Evolutionary conservation across 1,139 yeast species (phyloP).

Genomic region (Candida glucosophila): DNA sequence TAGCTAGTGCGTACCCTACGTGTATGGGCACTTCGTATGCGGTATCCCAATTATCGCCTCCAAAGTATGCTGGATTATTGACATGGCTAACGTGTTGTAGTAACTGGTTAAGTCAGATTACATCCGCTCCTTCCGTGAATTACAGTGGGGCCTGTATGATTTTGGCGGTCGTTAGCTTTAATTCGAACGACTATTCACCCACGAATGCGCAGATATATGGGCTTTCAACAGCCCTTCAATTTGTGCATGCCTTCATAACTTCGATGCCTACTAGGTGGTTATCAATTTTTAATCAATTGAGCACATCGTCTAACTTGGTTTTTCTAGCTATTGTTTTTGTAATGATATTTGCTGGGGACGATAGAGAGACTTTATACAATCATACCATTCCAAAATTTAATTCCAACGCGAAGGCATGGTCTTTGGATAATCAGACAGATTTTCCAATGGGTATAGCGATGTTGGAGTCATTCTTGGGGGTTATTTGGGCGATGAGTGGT

Average conservation of each 20-base stretch:
- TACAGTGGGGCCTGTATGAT: slow-evolving; percentile 56
- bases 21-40: slow-evolving; percentile 43
- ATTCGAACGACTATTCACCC: slow-evolving; percentile 28
- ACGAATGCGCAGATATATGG: slow-evolving; percentile 43
- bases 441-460: slow-evolving; percentile 61
- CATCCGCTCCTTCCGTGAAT: slow-evolving; percentile 53
- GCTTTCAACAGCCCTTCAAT: slow-evolving; percentile 43
- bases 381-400: slow-evolving; percentile 40
- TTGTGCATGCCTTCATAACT: slow-evolving; percentile 41
- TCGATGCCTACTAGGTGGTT: slow-evolving; percentile 48
- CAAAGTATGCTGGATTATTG: slow-evolving; percentile 41
- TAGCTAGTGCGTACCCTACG: slow-evolving; percentile 42
- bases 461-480: slow-evolving; percentile 54
- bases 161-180: slow-evolving; percentile 40
- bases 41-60: slow-evolving; percentile 46
- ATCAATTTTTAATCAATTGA: slow-evolving; percentile 46
- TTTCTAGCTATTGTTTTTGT: slow-evolving; percentile 50
- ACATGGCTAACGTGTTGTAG: slow-evolving; percentile 58
- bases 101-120: slow-evolving; percentile 37
- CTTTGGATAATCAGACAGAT: slow-evolving; percentile 51
- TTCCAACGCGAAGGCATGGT: slow-evolving; percentile 46
- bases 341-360: slow-evolving; percentile 47
- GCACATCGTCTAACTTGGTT: slow-evolving; percentile 42
- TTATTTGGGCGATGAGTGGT: slow-evolving; percentile 72
- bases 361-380: slow-evolving; percentile 24